Evolutionary conservation across 2,329 filamentous ascomycete species (phyloP), one percentile per base, ranked within the genome.

Genomic region (Colletotrichum filicis): DNA sequence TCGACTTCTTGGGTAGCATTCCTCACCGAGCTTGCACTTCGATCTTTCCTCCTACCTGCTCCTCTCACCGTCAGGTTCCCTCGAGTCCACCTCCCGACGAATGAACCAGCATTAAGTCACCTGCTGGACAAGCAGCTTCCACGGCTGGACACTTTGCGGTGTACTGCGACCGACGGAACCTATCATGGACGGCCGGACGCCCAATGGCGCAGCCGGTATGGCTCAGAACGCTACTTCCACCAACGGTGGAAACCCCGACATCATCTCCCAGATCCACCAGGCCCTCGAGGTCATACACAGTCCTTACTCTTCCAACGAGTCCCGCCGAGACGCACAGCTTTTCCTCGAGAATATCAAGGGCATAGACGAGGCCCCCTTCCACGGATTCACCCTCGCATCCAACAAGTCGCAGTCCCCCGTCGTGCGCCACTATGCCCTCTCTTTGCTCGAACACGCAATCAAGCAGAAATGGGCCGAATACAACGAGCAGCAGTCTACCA

Each of bases 401-500:
- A 92, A 97, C 82, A 89, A 87, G 78, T 86, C 88, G 49, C 94
- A 97, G 80, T 89, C 94, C 66, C 91, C 94, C 53, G 90, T 97
- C 67, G 93, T 98, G 69, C 93, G 97, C 77, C 95, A 98, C 84
- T 99, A 97, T 82, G 97, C 95, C 70, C 89, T 99, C 37, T 97
- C 95, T 32, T 88, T 99, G 69, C 90, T 99, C 76, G 96, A 98
- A 79, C 93, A 97, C 83, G 92, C 94, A 58, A 93, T 98, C 80
- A 94, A 92, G 77, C 95, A 97, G 83, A 92, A 91, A 77, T 98
- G 95, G 91, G 89, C 92, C 46, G 90, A 92, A 61, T 95, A 95
- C 79, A 90, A 88, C 24, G 83, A 87, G 32, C 90, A 92, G 26
- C 92, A 98, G 81, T 90, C 91, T 22, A 84, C 85, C 32, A 89